Evolutionary conservation across 352 stramenopile genomes (phyloP).

Genomic region (Phytophthora macrochlamydospora): DNA sequence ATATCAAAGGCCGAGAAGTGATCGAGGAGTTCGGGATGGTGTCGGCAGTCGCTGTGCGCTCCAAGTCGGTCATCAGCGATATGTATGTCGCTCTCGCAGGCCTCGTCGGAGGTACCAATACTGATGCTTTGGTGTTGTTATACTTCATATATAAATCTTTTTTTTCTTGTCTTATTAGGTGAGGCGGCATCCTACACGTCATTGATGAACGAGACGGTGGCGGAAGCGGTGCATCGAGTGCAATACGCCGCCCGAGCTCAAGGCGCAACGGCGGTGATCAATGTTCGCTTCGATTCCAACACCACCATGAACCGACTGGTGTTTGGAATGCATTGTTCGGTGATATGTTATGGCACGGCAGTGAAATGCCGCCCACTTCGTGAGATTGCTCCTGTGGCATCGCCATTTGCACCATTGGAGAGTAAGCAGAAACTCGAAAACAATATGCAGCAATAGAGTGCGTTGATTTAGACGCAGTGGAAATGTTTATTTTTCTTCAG

Average conservation of each 20-base stretch:
- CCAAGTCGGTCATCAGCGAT: conserved; percentile 83
- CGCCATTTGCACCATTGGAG: conserved; percentile 10
- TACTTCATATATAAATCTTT: not conserved
- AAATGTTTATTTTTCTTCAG: conserved; percentile 8
- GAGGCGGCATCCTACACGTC: conserved; percentile 80
- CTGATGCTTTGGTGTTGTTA: not conserved
- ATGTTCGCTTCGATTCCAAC: conserved; percentile 84
- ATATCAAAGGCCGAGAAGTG: conserved; percentile 72
- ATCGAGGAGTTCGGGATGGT: conserved; percentile 80
- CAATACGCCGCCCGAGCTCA: conserved; percentile 73
- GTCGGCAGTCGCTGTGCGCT: conserved; percentile 74
- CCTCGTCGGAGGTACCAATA: conserved; percentile 55
- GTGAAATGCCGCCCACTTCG: conserved; percentile 57
- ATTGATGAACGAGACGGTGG: conserved; percentile 85
- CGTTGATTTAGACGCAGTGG: not conserved
- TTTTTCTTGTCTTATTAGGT: conserved; percentile 22
- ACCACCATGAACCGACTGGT: conserved; percentile 88
- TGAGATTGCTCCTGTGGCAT: conserved; percentile 11
- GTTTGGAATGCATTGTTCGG: conserved; percentile 82
- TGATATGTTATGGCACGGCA: conserved; percentile 81
- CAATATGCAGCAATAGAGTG: conserved; percentile 12
- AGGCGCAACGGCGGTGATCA: conserved; percentile 77
- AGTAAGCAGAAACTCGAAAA: conserved; percentile 8
- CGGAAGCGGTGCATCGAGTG: conserved; percentile 79
- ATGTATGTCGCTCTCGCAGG: conserved; percentile 81